Base-by-base conservation (phyloP, 208 protist genomes). In the Crithidia brevicula region DNA sequence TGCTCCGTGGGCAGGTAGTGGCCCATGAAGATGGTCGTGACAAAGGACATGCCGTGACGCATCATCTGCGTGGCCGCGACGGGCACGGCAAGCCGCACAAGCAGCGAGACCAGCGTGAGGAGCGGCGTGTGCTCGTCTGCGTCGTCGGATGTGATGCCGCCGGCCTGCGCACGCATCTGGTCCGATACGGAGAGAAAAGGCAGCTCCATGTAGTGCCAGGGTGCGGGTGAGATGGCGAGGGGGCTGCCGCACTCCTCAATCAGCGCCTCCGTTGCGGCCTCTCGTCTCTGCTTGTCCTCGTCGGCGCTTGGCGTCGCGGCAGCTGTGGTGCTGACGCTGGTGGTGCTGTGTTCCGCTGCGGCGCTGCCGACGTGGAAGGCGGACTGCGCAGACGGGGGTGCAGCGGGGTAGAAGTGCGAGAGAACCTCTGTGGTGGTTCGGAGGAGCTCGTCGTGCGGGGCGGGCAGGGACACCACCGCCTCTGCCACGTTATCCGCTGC, bases 1-100 rank as follows among this genome's bases (percentile, higher is more conserved):
- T 74, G 28, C 25, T 46, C 62, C 3, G 54, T 71, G 49, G 49
- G 50, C 6, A 82, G 57, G 50, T 71, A 78, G 57, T 77, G 53
- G 6, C 77, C 77, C 58, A 64, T 67, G 52, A 74, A 72, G 20
- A 78, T 46, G 11, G 71, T 82, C 18, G 77, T 67, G 40, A 78
- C 56, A 62, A 82, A 58, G 30, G 49, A 22, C 67, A 70, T 74
- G 66, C 58, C 64, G 34, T 42, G 22, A 13, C 77, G 71, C 52
- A 82, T 64, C 57, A 77, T 23, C 46, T 73, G 64, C n/a, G 70
- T 78, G 11, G 68, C 43, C 25, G 66, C 52, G 15, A 78, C 58
- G 10, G 77, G 77, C 13, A 36, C 56, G 27, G 60, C 71, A 5
- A 82, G 54, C 11, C 71, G 63, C 23, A 52, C 34, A 9, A 74